Percentiles rank a stretch among this genome's conserved stretches.
Evolutionary conservation across 2,329 filamentous ascomycete genomes (phyloP).

Genomic region (Monilinia laxa): DNA sequence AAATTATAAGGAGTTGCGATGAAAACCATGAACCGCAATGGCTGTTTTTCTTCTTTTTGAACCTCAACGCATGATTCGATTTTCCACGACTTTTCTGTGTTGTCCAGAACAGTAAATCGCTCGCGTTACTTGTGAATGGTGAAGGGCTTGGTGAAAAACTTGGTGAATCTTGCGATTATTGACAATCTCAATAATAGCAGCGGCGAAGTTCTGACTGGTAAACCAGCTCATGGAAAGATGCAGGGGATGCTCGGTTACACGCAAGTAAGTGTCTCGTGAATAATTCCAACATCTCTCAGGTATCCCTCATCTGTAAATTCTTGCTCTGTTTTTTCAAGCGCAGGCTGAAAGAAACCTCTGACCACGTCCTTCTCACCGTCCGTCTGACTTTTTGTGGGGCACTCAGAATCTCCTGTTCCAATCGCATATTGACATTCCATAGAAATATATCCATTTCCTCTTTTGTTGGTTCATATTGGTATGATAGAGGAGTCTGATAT

Average conservation of each 20-base stretch:
- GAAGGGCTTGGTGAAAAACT: not conserved
- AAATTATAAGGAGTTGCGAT: no score
- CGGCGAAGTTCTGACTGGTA: not conserved
- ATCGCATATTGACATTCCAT: not conserved
- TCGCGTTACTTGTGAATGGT: not conserved
- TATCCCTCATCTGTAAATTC: not conserved
- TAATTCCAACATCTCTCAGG: not conserved
- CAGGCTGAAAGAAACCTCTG: not conserved
- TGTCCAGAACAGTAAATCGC: not conserved
- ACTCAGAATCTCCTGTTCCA: not conserved
- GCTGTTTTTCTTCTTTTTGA: no score
- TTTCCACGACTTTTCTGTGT: no score
- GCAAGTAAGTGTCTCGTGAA: not conserved
- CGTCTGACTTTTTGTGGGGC: not conserved
- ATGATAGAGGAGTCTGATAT: not conserved
- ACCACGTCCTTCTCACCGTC: not conserved
- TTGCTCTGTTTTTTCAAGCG: not conserved
- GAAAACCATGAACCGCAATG: no score
- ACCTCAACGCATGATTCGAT: no score
- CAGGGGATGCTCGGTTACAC: not conserved
- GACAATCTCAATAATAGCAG: not conserved
- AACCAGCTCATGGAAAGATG: not conserved
- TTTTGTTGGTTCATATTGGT: not conserved
- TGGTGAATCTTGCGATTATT: not conserved
- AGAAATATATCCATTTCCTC: not conserved